Evolutionary conservation across 495 filamentous ascomycete species (phyloP).

Genomic region (Daldinia concentrica): DNA sequence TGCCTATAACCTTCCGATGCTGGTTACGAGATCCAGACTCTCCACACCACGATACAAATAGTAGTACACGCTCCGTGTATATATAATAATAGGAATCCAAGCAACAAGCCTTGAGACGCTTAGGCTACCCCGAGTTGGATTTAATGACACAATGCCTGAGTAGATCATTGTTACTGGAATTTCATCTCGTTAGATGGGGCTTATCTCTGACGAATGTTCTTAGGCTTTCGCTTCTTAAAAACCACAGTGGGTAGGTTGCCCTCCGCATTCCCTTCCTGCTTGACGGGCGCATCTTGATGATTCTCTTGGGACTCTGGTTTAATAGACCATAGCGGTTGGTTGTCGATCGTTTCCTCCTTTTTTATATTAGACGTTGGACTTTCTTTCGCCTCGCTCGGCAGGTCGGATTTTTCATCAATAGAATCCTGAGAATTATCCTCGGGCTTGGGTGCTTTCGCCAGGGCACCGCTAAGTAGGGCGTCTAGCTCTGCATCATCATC

Average conservation of each 20-base stretch:
- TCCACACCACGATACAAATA: background rate
- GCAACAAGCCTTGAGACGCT: background rate
- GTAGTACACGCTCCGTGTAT: background rate
- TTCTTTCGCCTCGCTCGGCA: slow-evolving; percentile 53
- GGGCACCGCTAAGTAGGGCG: slow-evolving; percentile 66
- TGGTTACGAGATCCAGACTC: background rate
- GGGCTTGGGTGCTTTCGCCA: slow-evolving; percentile 44
- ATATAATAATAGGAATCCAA: background rate
- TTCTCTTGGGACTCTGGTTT: slow-evolving; percentile 16
- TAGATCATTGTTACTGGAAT: background rate
- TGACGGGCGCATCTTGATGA: slow-evolving; percentile 39
- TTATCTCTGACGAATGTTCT: slow-evolving; percentile 69
- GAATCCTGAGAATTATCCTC: slow-evolving; percentile 27
- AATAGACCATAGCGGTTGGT: slow-evolving; percentile 10
- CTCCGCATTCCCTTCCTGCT: slow-evolving; percentile 52
- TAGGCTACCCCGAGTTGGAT: background rate
- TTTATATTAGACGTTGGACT: slow-evolving; percentile 40
- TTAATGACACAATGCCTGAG: background rate
- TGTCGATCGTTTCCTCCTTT: slow-evolving; percentile 47
- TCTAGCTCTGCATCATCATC: slow-evolving; percentile 75
- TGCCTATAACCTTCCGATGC: background rate
- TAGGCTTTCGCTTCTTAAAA: slow-evolving; percentile 93
- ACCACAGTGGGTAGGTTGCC: slow-evolving; percentile 57
- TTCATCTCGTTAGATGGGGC: background rate
- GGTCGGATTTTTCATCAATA: slow-evolving; percentile 46